Conservation (phyloP, 2,329 filamentous ascomycete species). For the Arthrobotrys sinensis region DNA sequence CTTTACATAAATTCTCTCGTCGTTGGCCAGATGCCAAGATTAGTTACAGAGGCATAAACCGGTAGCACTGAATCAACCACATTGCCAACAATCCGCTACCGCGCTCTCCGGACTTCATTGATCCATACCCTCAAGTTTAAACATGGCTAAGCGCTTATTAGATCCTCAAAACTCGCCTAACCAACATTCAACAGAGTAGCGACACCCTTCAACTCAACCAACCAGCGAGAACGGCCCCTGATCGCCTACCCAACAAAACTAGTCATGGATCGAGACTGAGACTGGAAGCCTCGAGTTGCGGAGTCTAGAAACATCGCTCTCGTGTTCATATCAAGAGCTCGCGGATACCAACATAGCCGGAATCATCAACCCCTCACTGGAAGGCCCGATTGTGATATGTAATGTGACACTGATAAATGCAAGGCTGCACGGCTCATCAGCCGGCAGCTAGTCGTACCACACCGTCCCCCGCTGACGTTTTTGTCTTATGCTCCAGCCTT, state of each 20-base stretch:
- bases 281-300: background rate
- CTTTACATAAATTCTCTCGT: background rate
- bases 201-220: background rate
- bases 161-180: background rate
- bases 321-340: background rate
- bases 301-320: background rate
- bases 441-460: conserved; percentile 32
- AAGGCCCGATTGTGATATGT: conserved; percentile 1
- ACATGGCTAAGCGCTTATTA: conserved; percentile 13
- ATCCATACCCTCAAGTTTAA: background rate
- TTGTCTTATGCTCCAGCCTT: conserved; percentile 25
- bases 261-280: background rate
- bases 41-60: background rate
- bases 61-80: conserved; percentile 13
- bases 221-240: background rate
- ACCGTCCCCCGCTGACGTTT: conserved; percentile 34
- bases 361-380: conserved; percentile 1
- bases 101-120: conserved; percentile 12
- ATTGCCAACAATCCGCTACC: background rate
- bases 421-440: conserved; percentile 18
- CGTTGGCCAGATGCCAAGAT: conserved; percentile 13
- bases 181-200: conserved; percentile 15
- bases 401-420: conserved; percentile 12
- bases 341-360: conserved; percentile 13
- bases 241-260: conserved; percentile 16